A percentile compares a stretch with the other conserved stretches of the same genome.
Evolutionary conservation across 345 rosid species (phyloP).

Genomic region (Cochlearia excelsa): DNA sequence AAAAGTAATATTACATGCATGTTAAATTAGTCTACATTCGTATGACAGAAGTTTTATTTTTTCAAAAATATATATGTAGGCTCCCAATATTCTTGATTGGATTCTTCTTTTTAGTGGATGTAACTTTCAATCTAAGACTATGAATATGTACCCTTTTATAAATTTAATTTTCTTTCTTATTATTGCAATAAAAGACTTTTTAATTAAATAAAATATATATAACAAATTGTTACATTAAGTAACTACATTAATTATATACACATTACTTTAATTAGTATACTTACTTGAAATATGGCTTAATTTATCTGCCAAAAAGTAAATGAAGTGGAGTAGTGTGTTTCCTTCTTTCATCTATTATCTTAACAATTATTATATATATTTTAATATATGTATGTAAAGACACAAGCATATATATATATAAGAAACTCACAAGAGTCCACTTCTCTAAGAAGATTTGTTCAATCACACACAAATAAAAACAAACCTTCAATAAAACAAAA

Average conservation of each 20-base stretch:
- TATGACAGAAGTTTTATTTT: slow-evolving; percentile 2
- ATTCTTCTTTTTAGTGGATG: slow-evolving; percentile 28
- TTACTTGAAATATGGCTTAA: not conserved
- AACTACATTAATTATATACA: not conserved
- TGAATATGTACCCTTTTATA: slow-evolving; percentile 12
- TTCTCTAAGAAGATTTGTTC: slow-evolving; percentile 41
- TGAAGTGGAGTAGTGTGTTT: slow-evolving; percentile 7
- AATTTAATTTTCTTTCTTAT: not conserved
- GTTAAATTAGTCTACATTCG: slow-evolving; percentile 2
- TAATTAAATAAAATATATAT: not conserved
- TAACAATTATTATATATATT: not conserved
- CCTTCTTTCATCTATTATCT: slow-evolving; percentile 2
- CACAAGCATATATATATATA: slow-evolving; percentile 35
- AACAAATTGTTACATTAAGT: not conserved
- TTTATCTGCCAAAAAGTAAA: slow-evolving; percentile 16
- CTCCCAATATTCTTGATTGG: slow-evolving; percentile 21
- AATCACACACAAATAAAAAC: slow-evolving; percentile 24
- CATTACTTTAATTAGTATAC: not conserved
- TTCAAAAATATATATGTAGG: not conserved
- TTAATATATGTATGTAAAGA: slow-evolving; percentile 29
- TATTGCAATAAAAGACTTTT: slow-evolving; percentile 8
- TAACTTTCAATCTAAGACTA: slow-evolving; percentile 23
- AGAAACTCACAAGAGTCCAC: slow-evolving; percentile 33
- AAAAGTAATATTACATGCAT: too few species aligned
- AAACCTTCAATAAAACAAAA: slow-evolving; percentile 7